These are phyloP conservation scores for Termitomyces sp. DNA, from an alignment of 768 basidiomycete species.

Conservation along the genomic window DNA sequence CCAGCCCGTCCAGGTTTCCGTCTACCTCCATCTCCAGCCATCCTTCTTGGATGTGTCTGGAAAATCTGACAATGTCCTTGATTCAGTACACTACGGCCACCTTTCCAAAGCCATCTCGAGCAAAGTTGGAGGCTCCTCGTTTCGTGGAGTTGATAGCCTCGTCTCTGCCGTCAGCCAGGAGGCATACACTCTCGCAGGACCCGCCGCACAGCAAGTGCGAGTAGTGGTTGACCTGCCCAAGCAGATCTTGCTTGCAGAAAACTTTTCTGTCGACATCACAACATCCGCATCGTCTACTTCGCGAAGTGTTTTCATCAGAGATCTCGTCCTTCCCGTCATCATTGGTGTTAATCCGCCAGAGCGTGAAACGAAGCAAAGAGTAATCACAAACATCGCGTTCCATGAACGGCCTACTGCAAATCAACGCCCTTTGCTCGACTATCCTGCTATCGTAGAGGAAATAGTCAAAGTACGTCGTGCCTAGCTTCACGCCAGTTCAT, in stretches of 20 bases:
- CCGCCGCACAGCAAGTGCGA: conserved; percentile 30
- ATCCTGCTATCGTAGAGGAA: conserved; percentile 28
- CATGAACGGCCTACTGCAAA: conserved; percentile 21
- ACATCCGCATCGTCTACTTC: conserved; percentile 5
- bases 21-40: conserved; percentile 41
- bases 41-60: conserved; percentile 41
- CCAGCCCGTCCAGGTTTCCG: conserved; percentile 48
- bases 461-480: conserved; percentile 28
- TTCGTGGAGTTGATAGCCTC: conserved; percentile 27
- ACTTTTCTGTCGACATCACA: conserved; percentile 36
- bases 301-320: conserved; percentile 34
- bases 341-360: conserved; percentile 74
- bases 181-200: conserved; percentile 34
- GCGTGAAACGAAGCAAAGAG: conserved; percentile 56
- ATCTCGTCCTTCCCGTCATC: conserved; percentile 47
- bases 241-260: conserved; percentile 44
- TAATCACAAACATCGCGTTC: conserved; percentile 50
- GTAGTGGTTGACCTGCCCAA: conserved; percentile 42
- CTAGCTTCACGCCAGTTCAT: neutral
- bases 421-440: conserved; percentile 27
- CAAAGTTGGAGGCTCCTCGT: conserved; percentile 18
- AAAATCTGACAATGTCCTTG: conserved; percentile 42
- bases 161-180: conserved; percentile 29
- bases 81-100: conserved; percentile 63
- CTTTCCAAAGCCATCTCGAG: conserved; percentile 45